Evolutionary conservation across 163 green algal species (phyloP).

Genomic region (Picocystis sp.): DNA sequence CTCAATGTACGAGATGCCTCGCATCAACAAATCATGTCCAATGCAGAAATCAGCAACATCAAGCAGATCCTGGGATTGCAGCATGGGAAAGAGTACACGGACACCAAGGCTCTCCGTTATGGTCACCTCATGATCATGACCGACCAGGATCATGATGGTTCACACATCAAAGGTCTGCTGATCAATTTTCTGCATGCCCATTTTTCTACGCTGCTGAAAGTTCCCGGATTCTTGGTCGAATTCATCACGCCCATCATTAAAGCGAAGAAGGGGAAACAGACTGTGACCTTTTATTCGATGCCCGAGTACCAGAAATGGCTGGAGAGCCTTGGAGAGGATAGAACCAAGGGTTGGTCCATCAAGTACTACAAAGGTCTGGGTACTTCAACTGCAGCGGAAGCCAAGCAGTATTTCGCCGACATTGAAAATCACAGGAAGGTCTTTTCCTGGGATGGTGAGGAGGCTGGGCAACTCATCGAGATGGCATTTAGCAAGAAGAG

Average conservation of each 20-base stretch:
- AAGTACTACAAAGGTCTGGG: constrained; percentile 97
- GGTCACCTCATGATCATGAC: constrained; percentile 99
- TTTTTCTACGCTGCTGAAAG: constrained; percentile 83
- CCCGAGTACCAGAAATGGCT: constrained; percentile 97
- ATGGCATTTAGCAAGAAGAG: constrained; percentile 98
- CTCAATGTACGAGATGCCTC: constrained; percentile 95
- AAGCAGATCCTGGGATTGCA: constrained; percentile 99
- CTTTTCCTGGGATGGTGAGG: constrained; percentile 21
- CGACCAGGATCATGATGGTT: constrained; percentile 93
- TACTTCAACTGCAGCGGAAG: constrained; percentile 80
- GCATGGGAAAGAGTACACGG: constrained; percentile 86
- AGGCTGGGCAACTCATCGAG: constrained; percentile 73
- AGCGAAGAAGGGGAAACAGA: constrained; percentile 64
- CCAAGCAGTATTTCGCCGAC: constrained; percentile 89
- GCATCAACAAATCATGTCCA: constrained; percentile 78
- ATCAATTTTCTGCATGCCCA: constrained; percentile 99
- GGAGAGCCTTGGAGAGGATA: constrained; percentile 32
- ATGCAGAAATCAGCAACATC: constrained; percentile 94
- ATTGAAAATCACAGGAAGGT: constrained; percentile 24
- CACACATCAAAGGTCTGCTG: constrained; percentile 99
- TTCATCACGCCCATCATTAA: constrained; percentile 99
- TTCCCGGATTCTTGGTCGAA: constrained; percentile 90
- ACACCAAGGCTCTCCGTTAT: constrained; percentile 87
- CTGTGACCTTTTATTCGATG: constrained; percentile 88
- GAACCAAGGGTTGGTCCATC: constrained; percentile 58